These are phyloP conservation scores for Aspergillus cavernicola DNA, from an alignment of 495 filamentous ascomycete species.

Conservation along the genomic window DNA sequence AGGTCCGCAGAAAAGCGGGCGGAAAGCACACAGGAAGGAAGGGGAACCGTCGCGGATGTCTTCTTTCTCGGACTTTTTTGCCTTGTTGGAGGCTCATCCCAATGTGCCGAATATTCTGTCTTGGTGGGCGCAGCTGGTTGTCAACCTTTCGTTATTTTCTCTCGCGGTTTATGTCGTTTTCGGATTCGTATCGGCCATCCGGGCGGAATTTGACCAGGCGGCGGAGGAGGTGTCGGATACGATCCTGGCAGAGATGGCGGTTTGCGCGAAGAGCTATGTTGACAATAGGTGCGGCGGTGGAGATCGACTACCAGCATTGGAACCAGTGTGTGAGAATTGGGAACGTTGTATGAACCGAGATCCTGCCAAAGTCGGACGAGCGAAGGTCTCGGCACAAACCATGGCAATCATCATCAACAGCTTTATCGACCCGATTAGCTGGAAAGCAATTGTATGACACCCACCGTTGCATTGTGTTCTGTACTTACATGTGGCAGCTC, in stretches of 20 bases:
- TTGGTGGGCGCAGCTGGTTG: constrained; percentile 74
- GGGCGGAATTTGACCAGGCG: constrained; percentile 69
- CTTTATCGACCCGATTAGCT: constrained; percentile 68
- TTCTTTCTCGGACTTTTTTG: constrained; percentile 56
- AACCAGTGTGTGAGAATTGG: constrained; percentile 72
- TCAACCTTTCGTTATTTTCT: constrained; percentile 71
- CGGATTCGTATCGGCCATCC: constrained; percentile 65
- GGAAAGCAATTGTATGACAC: constrained; percentile 62
- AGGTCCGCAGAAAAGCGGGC: constrained; percentile 17
- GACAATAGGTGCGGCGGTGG: constrained; percentile 67
- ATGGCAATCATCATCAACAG: constrained; percentile 77
- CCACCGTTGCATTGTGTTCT: background rate
- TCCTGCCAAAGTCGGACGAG: constrained; percentile 59
- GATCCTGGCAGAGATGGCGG: constrained; percentile 67
- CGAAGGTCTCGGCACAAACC: constrained; percentile 66
- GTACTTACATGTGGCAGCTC: constrained; percentile 19
- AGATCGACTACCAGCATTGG: constrained; percentile 66
- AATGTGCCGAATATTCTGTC: constrained; percentile 82
- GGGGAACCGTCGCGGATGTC: constrained; percentile 21
- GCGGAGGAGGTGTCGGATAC: constrained; percentile 58
- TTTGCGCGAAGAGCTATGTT: constrained; percentile 64
- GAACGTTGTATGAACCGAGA: constrained; percentile 80
- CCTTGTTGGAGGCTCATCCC: constrained; percentile 72
- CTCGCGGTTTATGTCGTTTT: constrained; percentile 68
- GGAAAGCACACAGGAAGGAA: constrained; percentile 10